Evolutionary conservation across 2,329 filamentous ascomycete species (phyloP).

Genomic region (Paracorniculantispora psalliotae): DNA sequence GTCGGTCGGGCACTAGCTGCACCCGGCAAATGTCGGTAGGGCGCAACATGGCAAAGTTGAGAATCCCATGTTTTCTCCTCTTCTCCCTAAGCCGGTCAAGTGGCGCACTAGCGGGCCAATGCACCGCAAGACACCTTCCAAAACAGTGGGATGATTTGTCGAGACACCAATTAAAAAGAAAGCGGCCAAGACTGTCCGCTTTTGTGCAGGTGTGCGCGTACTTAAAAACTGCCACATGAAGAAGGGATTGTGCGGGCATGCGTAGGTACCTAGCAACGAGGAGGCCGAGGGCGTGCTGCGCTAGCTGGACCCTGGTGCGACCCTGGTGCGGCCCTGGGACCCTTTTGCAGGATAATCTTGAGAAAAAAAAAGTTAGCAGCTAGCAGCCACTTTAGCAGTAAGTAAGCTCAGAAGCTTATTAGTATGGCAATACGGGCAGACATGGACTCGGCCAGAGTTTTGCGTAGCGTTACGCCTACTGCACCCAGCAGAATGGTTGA

Average conservation of each 20-base stretch:
- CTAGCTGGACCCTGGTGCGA: too few species aligned
- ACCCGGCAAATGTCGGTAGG: background rate
- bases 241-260: too few species aligned
- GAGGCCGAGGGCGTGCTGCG: background rate
- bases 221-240: too few species aligned
- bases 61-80: constrained; percentile 7
- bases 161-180: background rate
- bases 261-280: background rate
- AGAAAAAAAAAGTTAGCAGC: too few species aligned
- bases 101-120: background rate
- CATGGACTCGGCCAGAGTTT: too few species aligned
- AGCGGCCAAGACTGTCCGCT: background rate
- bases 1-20: background rate
- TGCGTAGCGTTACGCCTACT: too few species aligned
- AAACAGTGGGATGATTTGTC: background rate
- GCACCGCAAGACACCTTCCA: background rate
- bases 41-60: constrained; percentile 8
- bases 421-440: too few species aligned
- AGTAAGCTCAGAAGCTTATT: too few species aligned
- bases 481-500: too few species aligned
- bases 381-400: too few species aligned
- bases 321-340: background rate
- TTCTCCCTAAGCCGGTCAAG: background rate
- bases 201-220: too few species aligned
- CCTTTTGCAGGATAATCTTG: too few species aligned